Evolutionary conservation across 1,284 basidiomycete species (phyloP).

Genomic region (Thelephora terrestris): DNA sequence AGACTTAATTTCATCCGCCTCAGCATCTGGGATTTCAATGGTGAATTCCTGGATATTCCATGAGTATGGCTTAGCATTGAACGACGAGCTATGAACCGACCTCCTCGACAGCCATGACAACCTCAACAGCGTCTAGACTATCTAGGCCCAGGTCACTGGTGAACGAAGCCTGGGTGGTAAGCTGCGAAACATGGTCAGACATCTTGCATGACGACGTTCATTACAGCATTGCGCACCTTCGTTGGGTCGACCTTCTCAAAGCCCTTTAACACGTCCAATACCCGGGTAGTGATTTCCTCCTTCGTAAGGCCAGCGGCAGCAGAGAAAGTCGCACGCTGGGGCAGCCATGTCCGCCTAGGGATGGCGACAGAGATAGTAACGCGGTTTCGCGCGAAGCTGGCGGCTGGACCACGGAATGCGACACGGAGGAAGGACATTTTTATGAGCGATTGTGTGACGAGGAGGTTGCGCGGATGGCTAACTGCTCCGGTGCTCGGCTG

Average conservation of each 20-base stretch:
- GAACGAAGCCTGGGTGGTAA: slow-evolving; percentile 71
- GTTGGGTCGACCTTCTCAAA: slow-evolving; percentile 90
- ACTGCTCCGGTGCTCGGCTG: too few species aligned
- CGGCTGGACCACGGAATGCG: slow-evolving; percentile 20
- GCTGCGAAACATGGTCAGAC: slow-evolving; percentile 32
- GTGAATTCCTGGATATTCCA: slow-evolving; percentile 55
- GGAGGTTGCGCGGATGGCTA: neutral
- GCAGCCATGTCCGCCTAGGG: slow-evolving; percentile 21
- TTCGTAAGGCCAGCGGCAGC: slow-evolving; percentile 65
- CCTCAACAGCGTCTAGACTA: slow-evolving; percentile 96
- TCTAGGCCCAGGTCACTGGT: slow-evolving; percentile 88
- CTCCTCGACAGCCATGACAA: slow-evolving; percentile 99
- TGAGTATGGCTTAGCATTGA: slow-evolving; percentile 2
- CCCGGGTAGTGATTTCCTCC: slow-evolving; percentile 72
- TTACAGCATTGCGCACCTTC: slow-evolving; percentile 50
- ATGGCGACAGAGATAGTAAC: slow-evolving; percentile 22
- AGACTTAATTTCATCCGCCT: slow-evolving; percentile 96
- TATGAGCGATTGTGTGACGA: slow-evolving; percentile 6
- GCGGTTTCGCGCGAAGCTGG: slow-evolving; percentile 19
- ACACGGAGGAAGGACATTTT: slow-evolving; percentile 36
- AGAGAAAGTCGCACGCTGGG: slow-evolving; percentile 58
- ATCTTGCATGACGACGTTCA: too few species aligned
- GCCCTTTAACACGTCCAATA: slow-evolving; percentile 84
- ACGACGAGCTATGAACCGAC: slow-evolving; percentile 28
- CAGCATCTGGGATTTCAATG: slow-evolving; percentile 94